A percentile compares a stretch with the other conserved stretches of the same genome.
These are phyloP conservation scores for Apiosordaria backusii DNA, from an alignment of 495 filamentous ascomycete genomes.

Conservation along the genomic window DNA sequence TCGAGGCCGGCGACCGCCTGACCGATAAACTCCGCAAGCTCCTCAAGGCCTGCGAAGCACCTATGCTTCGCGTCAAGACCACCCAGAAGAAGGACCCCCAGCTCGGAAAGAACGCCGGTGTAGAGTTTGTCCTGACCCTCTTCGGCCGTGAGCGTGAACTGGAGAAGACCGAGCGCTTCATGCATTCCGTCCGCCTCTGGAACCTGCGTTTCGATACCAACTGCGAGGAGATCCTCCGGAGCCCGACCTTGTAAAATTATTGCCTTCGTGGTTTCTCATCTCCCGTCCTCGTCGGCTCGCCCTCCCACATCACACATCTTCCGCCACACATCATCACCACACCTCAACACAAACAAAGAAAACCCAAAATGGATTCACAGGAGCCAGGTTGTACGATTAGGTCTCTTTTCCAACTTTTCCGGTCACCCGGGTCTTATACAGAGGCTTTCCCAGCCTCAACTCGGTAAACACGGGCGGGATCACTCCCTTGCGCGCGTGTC, in stretches of 20 bases:
- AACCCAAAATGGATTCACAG: constrained; percentile 22
- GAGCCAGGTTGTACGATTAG: constrained; percentile 35
- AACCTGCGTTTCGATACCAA: constrained; percentile 94
- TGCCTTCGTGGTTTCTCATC: constrained; percentile 6
- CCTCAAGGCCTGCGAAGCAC: constrained; percentile 85
- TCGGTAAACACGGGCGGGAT: constrained; percentile 28
- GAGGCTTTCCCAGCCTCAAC: constrained; percentile 3
- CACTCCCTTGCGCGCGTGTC: constrained; percentile 24
- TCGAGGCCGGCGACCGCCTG: constrained; percentile 84
- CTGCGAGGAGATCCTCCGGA: constrained; percentile 83
- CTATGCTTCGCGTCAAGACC: constrained; percentile 65
- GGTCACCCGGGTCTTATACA: constrained; percentile 26
- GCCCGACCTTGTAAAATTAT: constrained; percentile 45
- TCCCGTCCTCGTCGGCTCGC: constrained; percentile 1
- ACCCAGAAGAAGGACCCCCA: constrained; percentile 61
- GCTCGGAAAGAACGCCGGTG: constrained; percentile 89
- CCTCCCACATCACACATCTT: constrained; percentile 14
- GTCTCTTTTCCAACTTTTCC: constrained; percentile 32
- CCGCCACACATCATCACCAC: constrained; percentile 7
- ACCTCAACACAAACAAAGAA: constrained; percentile 13
- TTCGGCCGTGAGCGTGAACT: constrained; percentile 92
- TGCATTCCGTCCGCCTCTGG: constrained; percentile 90
- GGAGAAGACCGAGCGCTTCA: constrained; percentile 90
- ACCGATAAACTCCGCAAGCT: constrained; percentile 83
- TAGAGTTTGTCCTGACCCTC: constrained; percentile 95